Base-by-base conservation (phyloP, 352 stramenopile species). In the Plasmopara muralis region DNA sequence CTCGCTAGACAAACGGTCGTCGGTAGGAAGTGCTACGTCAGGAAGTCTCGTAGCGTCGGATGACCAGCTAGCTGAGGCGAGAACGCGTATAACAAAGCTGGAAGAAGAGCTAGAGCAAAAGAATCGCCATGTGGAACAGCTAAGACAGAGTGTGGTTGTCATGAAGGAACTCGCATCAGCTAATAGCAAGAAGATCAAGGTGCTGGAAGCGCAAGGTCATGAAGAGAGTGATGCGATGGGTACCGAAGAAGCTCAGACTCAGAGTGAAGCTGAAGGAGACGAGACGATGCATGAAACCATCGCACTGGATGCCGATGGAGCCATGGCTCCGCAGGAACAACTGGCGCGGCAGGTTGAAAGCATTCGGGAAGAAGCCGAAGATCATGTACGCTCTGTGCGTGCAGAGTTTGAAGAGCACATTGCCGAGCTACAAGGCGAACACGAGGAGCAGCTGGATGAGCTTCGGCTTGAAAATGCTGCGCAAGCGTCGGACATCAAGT, bases 91-190 rank as follows among this genome's bases (percentile, higher is more conserved):
- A 39, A 57, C 64, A 5, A 83, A 74, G 49, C 61, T 89, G 29
- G 76, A 89, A 52, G 68, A 83, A 42, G 74, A 86, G 38, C 53
- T 89, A 45, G 76, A 89, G 35, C 72, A 89, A 54, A 81, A 82
- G 49, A 83, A 82, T 44, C 60, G 74, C 12, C 65, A 79, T 25
- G 70, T 87, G 4, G 73, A 87, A 51, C 78, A 89, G 55, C 47
- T 87, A 35, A 80, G 80, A 44, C 77, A 88, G 43, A 87, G 68
- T 25, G 42, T 87, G 12, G 46, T 53, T 0, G 67, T 81, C 30
- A 66, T 86, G 53, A 73, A 79, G 35, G 69, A 88, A 39, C 53
- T 60, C 2, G 63, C 60, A n/a, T 20, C 50, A 6, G 50, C 25
- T 3, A 57, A 65, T 5, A 71, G 47, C 37, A 44, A 64, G 20